These are phyloP conservation scores for Domatiomyces globalis DNA, from an alignment of 2,329 filamentous ascomycete species.

Conservation along the genomic window DNA sequence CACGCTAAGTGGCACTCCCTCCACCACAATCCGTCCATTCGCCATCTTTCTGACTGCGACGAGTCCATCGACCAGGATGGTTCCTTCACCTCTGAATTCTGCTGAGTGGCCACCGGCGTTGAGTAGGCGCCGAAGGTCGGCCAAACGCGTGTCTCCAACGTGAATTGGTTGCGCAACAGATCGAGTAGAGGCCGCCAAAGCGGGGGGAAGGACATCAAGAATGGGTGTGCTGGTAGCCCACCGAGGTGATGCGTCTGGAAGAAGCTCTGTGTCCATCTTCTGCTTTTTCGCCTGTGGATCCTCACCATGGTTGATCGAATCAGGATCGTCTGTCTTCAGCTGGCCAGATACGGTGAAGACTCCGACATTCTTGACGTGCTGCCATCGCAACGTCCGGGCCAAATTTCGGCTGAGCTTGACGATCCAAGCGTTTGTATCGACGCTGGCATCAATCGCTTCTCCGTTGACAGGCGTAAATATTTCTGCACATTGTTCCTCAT, in stretches of 20 bases:
- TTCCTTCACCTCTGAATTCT: constrained; percentile 88
- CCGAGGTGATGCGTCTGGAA: background rate
- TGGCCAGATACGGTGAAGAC: constrained; percentile 84
- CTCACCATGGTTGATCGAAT: constrained; percentile 33
- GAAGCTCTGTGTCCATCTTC: constrained; percentile 32
- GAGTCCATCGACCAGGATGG: constrained; percentile 70
- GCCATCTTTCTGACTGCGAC: constrained; percentile 81
- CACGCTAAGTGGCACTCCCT: constrained; percentile 51
- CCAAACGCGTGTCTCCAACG: constrained; percentile 80
- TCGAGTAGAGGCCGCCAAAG: constrained; percentile 56
- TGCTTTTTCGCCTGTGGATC: constrained; percentile 34
- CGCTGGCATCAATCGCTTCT: constrained; percentile 67
- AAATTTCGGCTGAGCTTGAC: constrained; percentile 77
- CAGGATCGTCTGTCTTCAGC: constrained; percentile 36
- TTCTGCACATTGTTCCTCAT: constrained; percentile 39
- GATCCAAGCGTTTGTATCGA: constrained; percentile 95
- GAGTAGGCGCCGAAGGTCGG: constrained; percentile 75
- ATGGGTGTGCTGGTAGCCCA: constrained; percentile 27
- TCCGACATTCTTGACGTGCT: constrained; percentile 75
- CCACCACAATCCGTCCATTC: constrained; percentile 76
- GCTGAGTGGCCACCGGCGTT: constrained; percentile 68
- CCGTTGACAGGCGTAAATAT: constrained; percentile 75
- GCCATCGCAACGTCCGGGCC: constrained; percentile 82
- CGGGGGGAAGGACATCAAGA: constrained; percentile 45
- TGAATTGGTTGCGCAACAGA: constrained; percentile 77